Conservation (phyloP, 345 rosid species). For the Melaleuca quinquenervia region DNA sequence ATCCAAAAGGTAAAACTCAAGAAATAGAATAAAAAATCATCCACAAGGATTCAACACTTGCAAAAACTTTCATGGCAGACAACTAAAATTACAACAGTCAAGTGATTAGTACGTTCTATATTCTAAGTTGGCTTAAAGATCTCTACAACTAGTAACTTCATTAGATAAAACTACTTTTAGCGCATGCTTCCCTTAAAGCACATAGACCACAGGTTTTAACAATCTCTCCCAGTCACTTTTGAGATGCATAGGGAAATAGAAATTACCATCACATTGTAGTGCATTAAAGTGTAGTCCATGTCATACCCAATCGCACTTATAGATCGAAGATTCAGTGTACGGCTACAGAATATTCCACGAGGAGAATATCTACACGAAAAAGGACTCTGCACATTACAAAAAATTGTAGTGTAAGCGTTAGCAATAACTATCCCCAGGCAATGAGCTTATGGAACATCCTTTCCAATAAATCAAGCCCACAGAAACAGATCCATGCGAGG, state of each 20-base stretch:
- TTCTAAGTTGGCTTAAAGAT: background rate
- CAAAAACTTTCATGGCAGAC: background rate
- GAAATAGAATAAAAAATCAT: too few species aligned
- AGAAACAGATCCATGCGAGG: background rate
- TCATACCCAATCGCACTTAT: constrained; percentile 93
- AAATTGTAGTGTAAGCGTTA: background rate
- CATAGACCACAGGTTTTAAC: background rate
- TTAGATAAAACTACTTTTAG: background rate
- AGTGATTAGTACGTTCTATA: background rate
- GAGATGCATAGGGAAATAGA: background rate
- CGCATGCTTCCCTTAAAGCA: background rate
- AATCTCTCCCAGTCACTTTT: too few species aligned
- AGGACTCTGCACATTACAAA: constrained; percentile 48
- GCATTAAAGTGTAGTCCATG: constrained; percentile 95
- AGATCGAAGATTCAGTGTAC: constrained; percentile 83
- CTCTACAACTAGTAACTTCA: background rate
- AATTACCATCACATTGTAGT: constrained; percentile 75
- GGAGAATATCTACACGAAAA: constrained; percentile 61
- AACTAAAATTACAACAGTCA: background rate
- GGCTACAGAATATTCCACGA: constrained; percentile 88
- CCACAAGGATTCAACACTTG: background rate
- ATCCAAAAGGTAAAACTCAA: background rate
- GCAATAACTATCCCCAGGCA: background rate
- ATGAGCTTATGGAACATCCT: background rate
- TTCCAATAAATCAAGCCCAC: background rate